Evolutionary conservation across 257 asterid species (phyloP), one percentile per base, ranked within the genome.

Genomic region (Nicotiana undulata): DNA sequence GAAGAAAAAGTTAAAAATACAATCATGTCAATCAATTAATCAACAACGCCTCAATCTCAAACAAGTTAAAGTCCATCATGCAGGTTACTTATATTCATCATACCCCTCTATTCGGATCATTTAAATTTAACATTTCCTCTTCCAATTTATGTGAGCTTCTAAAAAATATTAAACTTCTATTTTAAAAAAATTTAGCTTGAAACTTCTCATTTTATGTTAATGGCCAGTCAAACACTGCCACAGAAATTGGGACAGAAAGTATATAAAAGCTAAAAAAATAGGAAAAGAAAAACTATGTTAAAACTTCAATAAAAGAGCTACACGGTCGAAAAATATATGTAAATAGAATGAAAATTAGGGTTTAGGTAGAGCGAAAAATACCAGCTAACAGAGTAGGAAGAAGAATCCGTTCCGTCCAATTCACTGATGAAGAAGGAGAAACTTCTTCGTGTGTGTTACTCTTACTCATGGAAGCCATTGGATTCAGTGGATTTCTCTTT

Each of bases 301-400:
- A 40, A 40, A 40, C 3, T 40, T 37, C 76, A 67, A n/a, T n/a
- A 67, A 37, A n/a, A 9, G 28, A 8, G 13, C 26, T 58, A 20
- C 13, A 8, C 9, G 3, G 12, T 3, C 6, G 55, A 52, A 55
- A 22, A 44, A 12, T 20, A 44, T 29, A 29, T 5, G 18, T 52
- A 76, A 9, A 28, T 15, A 22, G 10, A 46, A 29, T 6, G 15
- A 37, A 24, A 20, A 60, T 12, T 13, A 46, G 76, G 58, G 32
- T 40, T 68, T 20, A 0, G 13, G 20, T 9, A n/a, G 53, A 34
- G 26, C 4, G 0, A 70, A 70, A 20, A 70, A 3, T 52, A 91
- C 99, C 99, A 86, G 98, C 97, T 63, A 93, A 85, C n/a, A 95
- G 6, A 70, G 97, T 88, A 77, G 99, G 99, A 84, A 91, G 53